A percentile compares a stretch with the other conserved stretches of the same genome.
Conservation (phyloP, 2,329 filamentous ascomycete species). For the Coniochaeta hoffmannii region DNA sequence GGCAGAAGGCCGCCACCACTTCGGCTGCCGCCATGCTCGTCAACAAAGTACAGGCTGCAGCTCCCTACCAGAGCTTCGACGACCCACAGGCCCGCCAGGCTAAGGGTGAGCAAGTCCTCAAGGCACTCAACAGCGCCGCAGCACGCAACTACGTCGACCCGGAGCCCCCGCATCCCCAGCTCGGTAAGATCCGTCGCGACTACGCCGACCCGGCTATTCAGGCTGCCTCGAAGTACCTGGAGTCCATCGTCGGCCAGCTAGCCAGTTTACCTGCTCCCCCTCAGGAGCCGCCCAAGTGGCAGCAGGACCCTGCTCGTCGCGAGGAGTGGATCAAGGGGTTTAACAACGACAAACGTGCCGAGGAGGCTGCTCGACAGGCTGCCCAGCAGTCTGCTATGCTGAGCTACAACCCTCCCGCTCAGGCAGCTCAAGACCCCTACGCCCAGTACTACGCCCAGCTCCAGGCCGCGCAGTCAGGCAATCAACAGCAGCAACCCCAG, state of each 20-base stretch:
- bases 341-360: background rate
- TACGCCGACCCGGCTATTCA: constrained; percentile 36
- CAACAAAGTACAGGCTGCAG: background rate
- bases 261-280: constrained; percentile 27
- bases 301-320: constrained; percentile 25
- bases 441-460: background rate
- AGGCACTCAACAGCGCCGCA: constrained; percentile 35
- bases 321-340: constrained; percentile 1
- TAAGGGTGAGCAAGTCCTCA: constrained; percentile 29
- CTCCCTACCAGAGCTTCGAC: background rate
- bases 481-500: background rate
- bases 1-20: background rate
- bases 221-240: constrained; percentile 33
- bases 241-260: constrained; percentile 32
- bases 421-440: background rate
- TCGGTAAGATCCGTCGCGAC: constrained; percentile 25
- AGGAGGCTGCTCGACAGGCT: background rate
- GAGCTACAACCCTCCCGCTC: background rate
- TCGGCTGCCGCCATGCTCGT: background rate
- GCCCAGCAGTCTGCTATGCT: background rate
- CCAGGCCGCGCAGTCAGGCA: background rate
- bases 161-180: constrained; percentile 27
- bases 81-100: constrained; percentile 5
- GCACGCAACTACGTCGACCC: constrained; percentile 35
- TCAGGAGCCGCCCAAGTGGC: constrained; percentile 21